Conservation (phyloP, 306 rosid species). For the Gleditsia sinensis region DNA sequence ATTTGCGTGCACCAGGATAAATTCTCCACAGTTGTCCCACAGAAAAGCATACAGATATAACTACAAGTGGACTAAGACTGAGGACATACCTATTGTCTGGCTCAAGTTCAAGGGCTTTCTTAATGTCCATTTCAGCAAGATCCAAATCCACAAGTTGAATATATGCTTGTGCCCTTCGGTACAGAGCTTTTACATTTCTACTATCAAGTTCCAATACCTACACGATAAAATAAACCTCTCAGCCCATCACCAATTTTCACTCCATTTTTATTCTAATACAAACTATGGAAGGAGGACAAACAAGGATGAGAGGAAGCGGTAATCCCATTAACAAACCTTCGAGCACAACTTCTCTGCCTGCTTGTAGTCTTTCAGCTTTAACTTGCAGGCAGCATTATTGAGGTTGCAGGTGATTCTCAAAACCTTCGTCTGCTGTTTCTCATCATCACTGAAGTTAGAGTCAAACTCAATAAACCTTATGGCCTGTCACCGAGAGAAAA, state of each 20-base stretch:
- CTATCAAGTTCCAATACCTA: slow-evolving; percentile 81
- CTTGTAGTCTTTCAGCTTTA: slow-evolving; percentile 81
- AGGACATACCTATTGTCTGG: slow-evolving; percentile 68
- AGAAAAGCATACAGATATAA: not conserved
- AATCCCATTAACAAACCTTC: slow-evolving; percentile 52
- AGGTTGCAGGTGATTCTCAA: slow-evolving; percentile 84
- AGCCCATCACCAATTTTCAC: not conserved
- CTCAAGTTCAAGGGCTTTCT: slow-evolving; percentile 94
- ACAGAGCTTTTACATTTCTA: slow-evolving; percentile 86
- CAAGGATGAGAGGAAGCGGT: not conserved
- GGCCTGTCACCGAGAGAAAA: slow-evolving; percentile 51
- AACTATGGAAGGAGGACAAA: not conserved
- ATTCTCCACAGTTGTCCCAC: not conserved
- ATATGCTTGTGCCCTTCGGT: slow-evolving; percentile 89
- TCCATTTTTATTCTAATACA: not conserved
- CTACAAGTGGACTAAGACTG: not conserved
- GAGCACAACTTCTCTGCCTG: slow-evolving; percentile 82
- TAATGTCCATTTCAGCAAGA: slow-evolving; percentile 85
- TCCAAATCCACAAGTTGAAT: slow-evolving; percentile 80
- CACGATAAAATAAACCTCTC: not conserved
- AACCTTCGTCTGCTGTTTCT: slow-evolving; percentile 64
- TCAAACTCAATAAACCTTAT: slow-evolving; percentile 61
- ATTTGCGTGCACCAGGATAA: not conserved
- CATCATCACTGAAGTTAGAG: slow-evolving; percentile 60
- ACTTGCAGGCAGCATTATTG: slow-evolving; percentile 78